These are phyloP conservation scores for Oryza australiensis DNA, from an alignment of 176 grass and related monocot species.

Conservation along the genomic window DNA sequence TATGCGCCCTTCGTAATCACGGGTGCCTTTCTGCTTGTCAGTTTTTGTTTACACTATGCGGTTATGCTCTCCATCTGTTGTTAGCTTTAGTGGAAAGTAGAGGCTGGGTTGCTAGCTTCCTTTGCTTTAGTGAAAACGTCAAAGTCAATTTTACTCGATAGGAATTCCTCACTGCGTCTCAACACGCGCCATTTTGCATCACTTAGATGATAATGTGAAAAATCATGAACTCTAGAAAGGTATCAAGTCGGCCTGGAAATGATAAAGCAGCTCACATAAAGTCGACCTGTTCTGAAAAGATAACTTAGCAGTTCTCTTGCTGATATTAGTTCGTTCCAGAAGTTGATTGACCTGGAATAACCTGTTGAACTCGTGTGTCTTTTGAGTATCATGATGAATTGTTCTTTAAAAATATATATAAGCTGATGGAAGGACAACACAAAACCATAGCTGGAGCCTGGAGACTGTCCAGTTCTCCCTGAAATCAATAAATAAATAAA, in stretches of 20 bases:
- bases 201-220: not conserved
- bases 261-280: not conserved
- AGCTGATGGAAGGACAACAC: conserved; percentile 3
- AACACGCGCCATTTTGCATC: not conserved
- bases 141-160: not conserved
- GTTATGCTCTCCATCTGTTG: not conserved
- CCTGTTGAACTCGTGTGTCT: not conserved
- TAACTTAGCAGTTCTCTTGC: not conserved
- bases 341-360: not conserved
- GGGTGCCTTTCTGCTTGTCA: not conserved
- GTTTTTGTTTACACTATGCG: not conserved
- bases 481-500: not conserved
- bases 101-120: not conserved
- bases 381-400: not conserved
- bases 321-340: not conserved
- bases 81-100: not conserved
- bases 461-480: not conserved
- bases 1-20: not conserved
- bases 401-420: not conserved
- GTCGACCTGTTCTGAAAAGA: not conserved
- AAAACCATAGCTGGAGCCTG: conserved; percentile 9
- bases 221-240: not conserved
- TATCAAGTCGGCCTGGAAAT: not conserved
- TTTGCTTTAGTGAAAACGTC: not conserved
- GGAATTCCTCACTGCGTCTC: not conserved